phyloP scores from a whole-genome alignment of 208 protist genomes.

The Acanthamoeba lenticulata region DNA sequence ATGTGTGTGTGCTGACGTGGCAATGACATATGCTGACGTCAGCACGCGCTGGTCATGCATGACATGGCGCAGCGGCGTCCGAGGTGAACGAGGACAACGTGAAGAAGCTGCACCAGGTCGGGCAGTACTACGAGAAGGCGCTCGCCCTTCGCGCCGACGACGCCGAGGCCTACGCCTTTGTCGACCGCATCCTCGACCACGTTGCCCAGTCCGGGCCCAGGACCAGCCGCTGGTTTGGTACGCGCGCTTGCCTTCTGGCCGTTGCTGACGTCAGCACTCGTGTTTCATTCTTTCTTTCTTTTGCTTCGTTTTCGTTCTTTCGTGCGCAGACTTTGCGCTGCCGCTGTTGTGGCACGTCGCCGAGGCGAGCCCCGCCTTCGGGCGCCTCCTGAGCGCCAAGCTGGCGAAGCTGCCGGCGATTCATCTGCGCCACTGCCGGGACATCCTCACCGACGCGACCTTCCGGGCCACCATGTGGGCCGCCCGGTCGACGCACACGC shows the following conservation, averaged over 20 bases:
- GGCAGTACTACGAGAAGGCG: background rate
- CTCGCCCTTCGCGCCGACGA: background rate
- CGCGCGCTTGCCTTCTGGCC: background rate
- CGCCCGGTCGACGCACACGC: background rate
- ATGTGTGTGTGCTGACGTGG: background rate
- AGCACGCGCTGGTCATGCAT: too few species aligned
- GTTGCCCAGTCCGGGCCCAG: background rate
- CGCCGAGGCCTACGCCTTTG: background rate
- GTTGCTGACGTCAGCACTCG: too few species aligned
- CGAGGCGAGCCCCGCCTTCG: background rate
- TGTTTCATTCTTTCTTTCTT: background rate
- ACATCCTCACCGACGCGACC: background rate
- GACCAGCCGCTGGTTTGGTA: background rate
- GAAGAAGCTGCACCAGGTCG: background rate
- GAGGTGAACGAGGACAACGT: too few species aligned
- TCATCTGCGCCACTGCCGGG: background rate
- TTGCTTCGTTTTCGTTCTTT: too few species aligned
- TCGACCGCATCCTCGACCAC: background rate
- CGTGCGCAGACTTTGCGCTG: background rate
- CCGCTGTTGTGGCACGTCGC: background rate
- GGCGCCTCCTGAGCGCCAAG: background rate
- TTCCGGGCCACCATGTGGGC: background rate
- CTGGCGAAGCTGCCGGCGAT: background rate
- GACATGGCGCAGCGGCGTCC: too few species aligned
- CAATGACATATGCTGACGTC: too few species aligned